Conservation (phyloP, 495 filamentous ascomycete genomes). For the Aspergillus sparsus region DNA sequence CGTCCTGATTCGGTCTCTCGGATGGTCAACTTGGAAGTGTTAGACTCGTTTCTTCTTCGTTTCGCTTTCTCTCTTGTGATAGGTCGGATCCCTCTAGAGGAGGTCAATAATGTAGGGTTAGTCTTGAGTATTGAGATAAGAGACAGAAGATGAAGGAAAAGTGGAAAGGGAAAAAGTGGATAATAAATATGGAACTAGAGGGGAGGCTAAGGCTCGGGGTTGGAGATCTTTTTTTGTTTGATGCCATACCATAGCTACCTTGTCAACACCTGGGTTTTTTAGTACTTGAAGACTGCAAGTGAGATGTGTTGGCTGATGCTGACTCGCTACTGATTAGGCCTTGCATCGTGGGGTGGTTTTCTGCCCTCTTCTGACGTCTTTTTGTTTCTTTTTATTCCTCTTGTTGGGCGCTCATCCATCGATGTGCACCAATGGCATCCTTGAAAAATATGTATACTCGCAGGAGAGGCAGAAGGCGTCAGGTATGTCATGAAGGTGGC, state of each 20-base stretch:
- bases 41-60: constrained; percentile 3
- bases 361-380: neutral
- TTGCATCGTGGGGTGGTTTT: constrained; percentile 1
- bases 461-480: neutral
- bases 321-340: constrained; percentile 22
- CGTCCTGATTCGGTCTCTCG: neutral
- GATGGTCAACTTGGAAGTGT: neutral
- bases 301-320: constrained; percentile 25
- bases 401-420: neutral
- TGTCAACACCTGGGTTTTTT: neutral
- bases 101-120: neutral
- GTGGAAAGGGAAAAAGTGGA: constrained; percentile 1
- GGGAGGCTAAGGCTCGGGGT: neutral
- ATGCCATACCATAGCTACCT: neutral
- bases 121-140: neutral
- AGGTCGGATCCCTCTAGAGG: neutral
- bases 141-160: neutral
- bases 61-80: neutral
- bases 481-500: neutral
- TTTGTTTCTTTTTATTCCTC: neutral
- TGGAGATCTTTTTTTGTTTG: constrained; percentile 2
- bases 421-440: no score
- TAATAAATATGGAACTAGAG: neutral
- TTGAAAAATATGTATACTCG: neutral
- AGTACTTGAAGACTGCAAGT: neutral